Conservation (phyloP, 2,329 filamentous ascomycete species). For the Colletotrichum sublineola region DNA sequence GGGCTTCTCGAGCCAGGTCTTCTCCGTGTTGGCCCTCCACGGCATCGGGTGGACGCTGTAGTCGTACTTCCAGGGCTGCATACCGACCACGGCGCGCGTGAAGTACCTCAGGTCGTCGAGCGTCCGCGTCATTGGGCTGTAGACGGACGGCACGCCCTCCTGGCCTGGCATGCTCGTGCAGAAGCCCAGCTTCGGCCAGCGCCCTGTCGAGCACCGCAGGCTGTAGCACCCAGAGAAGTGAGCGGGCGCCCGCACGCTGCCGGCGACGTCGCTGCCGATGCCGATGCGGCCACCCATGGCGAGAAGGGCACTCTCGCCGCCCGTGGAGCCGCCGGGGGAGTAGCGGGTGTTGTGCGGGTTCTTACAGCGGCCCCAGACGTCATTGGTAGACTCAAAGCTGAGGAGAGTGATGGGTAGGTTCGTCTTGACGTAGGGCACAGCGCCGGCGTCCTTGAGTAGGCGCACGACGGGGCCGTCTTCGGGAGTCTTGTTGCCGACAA, state of each 20-base stretch:
- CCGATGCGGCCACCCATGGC: conserved; percentile 88
- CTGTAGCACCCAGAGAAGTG: conserved; percentile 93
- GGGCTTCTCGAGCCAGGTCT: conserved; percentile 71
- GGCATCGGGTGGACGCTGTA: conserved; percentile 86
- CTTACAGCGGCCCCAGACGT: conserved; percentile 83
- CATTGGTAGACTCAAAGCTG: conserved; percentile 84
- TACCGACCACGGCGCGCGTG: conserved; percentile 79
- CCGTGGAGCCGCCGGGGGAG: conserved; percentile 90
- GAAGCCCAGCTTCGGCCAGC: conserved; percentile 89
- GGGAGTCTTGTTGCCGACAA: conserved; percentile 74
- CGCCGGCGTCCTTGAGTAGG: conserved; percentile 87
- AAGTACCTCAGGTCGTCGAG: conserved; percentile 88
- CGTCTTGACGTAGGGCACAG: conserved; percentile 93
- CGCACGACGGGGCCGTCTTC: conserved; percentile 80
- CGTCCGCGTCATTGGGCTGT: conserved; percentile 92
- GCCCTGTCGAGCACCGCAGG: conserved; percentile 86
- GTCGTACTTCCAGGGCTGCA: conserved; percentile 92
- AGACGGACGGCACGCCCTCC: conserved; percentile 89
- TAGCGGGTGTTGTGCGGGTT: conserved; percentile 90
- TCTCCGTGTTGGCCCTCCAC: conserved; percentile 76
- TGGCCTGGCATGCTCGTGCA: conserved; percentile 92
- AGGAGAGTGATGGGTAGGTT: conserved; percentile 89
- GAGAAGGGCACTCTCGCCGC: conserved; percentile 85
- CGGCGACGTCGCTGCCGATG: conserved; percentile 91
- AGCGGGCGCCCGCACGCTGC: conserved; percentile 87